These are phyloP conservation scores for Globisporangium camurandrum DNA, from an alignment of 352 stramenopile genomes.

Conservation along the genomic window DNA sequence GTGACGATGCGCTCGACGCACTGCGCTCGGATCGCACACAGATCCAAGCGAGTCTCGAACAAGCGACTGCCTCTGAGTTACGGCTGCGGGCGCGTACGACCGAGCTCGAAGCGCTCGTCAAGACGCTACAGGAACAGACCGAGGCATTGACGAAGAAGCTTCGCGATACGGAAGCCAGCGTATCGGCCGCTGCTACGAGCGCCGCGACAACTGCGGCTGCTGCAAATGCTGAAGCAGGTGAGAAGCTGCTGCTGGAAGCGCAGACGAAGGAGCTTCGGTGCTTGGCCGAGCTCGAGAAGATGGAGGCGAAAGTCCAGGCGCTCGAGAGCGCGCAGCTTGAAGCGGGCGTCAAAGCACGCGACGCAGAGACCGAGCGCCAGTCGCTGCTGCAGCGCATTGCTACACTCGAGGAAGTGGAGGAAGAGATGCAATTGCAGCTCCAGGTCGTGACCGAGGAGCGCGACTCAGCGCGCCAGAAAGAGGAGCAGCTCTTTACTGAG, in stretches of 20 bases:
- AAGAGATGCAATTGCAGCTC: conserved; percentile 73
- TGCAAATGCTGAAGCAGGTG: conserved; percentile 23
- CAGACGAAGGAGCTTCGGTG: conserved; percentile 70
- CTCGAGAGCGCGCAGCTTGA: conserved; percentile 38
- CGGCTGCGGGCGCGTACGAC: conserved; percentile 21
- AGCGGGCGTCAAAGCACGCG: conserved; percentile 15
- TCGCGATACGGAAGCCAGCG: conserved; percentile 15
- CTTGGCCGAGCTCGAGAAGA: conserved; percentile 59
- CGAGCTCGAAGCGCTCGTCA: conserved; percentile 28
- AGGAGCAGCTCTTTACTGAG: conserved; percentile 77
- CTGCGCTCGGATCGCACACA: conserved; percentile 36
- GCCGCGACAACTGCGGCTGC: conserved; percentile 3
- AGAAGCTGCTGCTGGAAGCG: conserved; percentile 52
- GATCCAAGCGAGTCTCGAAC: conserved; percentile 34
- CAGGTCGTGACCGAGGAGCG: conserved; percentile 82
- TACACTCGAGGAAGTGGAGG: conserved; percentile 58
- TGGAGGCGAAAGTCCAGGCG: conserved; percentile 51
- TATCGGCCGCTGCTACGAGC: conserved; percentile 2
- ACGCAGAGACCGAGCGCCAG: conserved; percentile 31
- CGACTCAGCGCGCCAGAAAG: conserved; percentile 71
- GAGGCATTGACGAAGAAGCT: conserved; percentile 31
- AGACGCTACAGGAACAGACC: conserved; percentile 25
- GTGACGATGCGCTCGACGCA: conserved; percentile 18
- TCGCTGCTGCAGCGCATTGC: conserved; percentile 32
- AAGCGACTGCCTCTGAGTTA: conserved; percentile 19